These are phyloP conservation scores for Cercospora citrullina DNA, from an alignment of 2,329 filamentous ascomycete genomes.

Conservation along the genomic window DNA sequence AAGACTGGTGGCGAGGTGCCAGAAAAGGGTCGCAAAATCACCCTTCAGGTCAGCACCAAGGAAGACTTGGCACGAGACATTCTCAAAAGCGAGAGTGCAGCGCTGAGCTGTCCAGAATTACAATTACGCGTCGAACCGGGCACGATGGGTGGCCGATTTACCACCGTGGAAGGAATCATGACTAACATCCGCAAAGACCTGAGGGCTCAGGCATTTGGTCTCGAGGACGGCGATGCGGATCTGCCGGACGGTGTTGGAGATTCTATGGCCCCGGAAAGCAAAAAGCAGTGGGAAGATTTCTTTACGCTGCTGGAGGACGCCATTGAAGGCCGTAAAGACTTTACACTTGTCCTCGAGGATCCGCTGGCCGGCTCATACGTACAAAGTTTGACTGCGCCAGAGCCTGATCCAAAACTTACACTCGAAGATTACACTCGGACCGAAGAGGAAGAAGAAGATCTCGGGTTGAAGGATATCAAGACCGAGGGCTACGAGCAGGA, in stretches of 20 bases:
- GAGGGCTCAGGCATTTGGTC: slow-evolving; percentile 81
- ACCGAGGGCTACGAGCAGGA: slow-evolving; percentile 73
- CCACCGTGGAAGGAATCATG: slow-evolving; percentile 89
- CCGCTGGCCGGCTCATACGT: slow-evolving; percentile 92
- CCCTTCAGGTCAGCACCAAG: slow-evolving; percentile 65
- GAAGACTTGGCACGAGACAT: slow-evolving; percentile 88
- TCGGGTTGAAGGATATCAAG: slow-evolving; percentile 91
- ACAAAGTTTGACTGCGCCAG: slow-evolving; percentile 76
- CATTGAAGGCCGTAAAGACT: slow-evolving; percentile 76
- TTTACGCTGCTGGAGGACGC: slow-evolving; percentile 75
- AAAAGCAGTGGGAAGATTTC: slow-evolving; percentile 75
- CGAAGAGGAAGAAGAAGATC: slow-evolving; percentile 87
- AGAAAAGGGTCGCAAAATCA: slow-evolving; percentile 80
- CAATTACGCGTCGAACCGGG: slow-evolving; percentile 86
- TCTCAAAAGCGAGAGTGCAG: slow-evolving; percentile 92
- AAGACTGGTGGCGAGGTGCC: slow-evolving; percentile 95
- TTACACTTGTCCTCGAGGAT: slow-evolving; percentile 81
- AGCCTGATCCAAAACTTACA: slow-evolving; percentile 80
- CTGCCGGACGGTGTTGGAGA: slow-evolving; percentile 59
- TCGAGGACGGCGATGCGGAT: slow-evolving; percentile 55
- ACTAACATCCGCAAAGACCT: slow-evolving; percentile 92
- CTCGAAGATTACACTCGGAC: slow-evolving; percentile 83
- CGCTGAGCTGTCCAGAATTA: slow-evolving; percentile 82
- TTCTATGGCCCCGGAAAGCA: slow-evolving; percentile 67
- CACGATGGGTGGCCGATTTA: slow-evolving; percentile 93